Conservation (phyloP, 2,329 filamentous ascomycete species). For the Alternaria incomplexa region DNA sequence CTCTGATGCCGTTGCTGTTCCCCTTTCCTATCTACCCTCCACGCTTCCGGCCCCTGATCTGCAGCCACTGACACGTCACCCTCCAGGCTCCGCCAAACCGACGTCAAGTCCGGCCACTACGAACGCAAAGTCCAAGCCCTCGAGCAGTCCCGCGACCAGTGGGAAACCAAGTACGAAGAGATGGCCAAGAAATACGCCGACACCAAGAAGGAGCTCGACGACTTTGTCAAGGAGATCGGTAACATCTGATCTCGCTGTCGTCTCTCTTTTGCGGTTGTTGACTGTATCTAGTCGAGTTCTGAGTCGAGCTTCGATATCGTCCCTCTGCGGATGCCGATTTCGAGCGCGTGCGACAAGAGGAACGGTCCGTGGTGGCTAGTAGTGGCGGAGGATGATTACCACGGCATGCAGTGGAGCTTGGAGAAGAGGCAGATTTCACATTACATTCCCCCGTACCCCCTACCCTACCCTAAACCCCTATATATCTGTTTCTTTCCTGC, state of each 20-base stretch:
- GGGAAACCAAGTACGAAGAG: constrained; percentile 98
- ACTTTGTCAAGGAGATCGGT: constrained; percentile 89
- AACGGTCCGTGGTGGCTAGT: constrained; percentile 5
- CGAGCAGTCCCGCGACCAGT: constrained; percentile 88
- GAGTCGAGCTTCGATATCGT: constrained; percentile 26
- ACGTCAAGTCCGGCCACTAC: constrained; percentile 98
- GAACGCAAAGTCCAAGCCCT: constrained; percentile 99
- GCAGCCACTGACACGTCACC: constrained; percentile 25
- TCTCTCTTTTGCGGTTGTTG: constrained; percentile 41
- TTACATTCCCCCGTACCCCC: constrained; percentile 16
- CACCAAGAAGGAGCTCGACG: constrained; percentile 88
- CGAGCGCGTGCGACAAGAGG: constrained; percentile 21
- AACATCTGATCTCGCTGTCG: constrained; percentile 71
- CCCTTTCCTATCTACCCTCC: not conserved
- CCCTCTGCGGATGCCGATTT: constrained; percentile 15
- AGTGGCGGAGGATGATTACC: constrained; percentile 14
- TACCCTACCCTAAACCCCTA: constrained; percentile 30
- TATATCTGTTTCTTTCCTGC: constrained; percentile 35
- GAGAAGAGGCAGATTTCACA: constrained; percentile 23
- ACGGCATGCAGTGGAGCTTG: constrained; percentile 14
- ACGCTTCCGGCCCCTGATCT: constrained; percentile 6
- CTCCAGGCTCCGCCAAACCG: constrained; percentile 90
- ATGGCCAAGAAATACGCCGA: constrained; percentile 87
- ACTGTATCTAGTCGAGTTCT: constrained; percentile 33
- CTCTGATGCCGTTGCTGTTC: not conserved